phyloP scores from a whole-genome alignment of 306 rosid genomes.

The Quercus agrifolia region DNA sequence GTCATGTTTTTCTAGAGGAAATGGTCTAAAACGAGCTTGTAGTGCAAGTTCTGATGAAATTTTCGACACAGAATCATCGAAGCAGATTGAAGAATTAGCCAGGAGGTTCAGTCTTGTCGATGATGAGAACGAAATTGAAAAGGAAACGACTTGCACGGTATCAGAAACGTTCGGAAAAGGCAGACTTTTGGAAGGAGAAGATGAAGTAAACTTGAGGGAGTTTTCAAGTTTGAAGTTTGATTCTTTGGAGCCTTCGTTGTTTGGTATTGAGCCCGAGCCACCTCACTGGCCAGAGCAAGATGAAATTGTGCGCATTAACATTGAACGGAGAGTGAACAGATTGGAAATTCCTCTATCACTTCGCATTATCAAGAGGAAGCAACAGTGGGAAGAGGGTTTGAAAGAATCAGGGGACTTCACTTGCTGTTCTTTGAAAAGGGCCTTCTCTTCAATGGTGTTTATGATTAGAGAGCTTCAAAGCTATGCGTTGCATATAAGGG shows the following conservation, averaged over 20 bases:
- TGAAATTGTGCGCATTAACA: slow-evolving; percentile 31
- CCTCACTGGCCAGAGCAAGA: slow-evolving; percentile 63
- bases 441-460: slow-evolving; percentile 59
- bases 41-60: slow-evolving; percentile 35
- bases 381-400: slow-evolving; percentile 28
- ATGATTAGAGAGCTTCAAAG: slow-evolving; percentile 62
- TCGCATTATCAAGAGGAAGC: slow-evolving; percentile 62
- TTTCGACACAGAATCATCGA: slow-evolving; percentile 21
- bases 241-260: slow-evolving; percentile 44
- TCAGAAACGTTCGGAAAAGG: slow-evolving; percentile 8
- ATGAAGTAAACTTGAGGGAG: background rate
- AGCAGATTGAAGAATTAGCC: slow-evolving; percentile 20
- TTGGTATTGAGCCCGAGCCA: slow-evolving; percentile 57
- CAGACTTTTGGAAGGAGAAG: background rate
- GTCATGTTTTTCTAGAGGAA: slow-evolving; percentile 15
- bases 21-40: slow-evolving; percentile 23
- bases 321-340: slow-evolving; percentile 45
- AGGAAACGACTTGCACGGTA: slow-evolving; percentile 15
- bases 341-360: slow-evolving; percentile 57
- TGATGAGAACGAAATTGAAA: slow-evolving; percentile 1
- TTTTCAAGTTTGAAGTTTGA: slow-evolving; percentile 23
- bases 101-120: background rate
- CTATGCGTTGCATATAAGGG: slow-evolving; percentile 54
- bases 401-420: slow-evolving; percentile 27
- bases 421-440: slow-evolving; percentile 46